Base-by-base conservation (phyloP, 2,329 filamentous ascomycete genomes). In the Aschersonia sp. region DNA sequence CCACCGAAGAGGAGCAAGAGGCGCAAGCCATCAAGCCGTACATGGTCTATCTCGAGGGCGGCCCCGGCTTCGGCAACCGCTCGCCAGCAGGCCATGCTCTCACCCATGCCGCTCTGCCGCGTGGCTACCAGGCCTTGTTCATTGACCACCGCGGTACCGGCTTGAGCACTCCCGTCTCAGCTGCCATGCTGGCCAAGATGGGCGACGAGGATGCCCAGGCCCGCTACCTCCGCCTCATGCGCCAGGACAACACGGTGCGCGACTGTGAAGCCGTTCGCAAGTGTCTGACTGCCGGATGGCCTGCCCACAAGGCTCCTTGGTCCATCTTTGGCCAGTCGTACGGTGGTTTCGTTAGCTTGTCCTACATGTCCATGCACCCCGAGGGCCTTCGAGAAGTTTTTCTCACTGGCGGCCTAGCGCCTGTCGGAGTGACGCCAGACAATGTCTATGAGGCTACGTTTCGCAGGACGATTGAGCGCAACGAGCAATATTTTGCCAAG, bases 121-220 rank as follows among this genome's bases (percentile, higher is more conserved):
- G 82, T 52, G 89, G 89, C 12, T 96, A 95, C 59, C 85, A 94
- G 62, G 70, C 88, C 44, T 75, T 97, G 2, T 82, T 84, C 53
- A 74, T 97, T n/a, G 91, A 97, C 62, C 89, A 95, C 62, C 80
- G 91, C 46, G 91, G 91, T 9, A 94, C 88, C 3, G 91, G 91
- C 1, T 69, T 94, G 46, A 94, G 86, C 59, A 85, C 80, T 2
- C 84, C 89, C 1, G 77, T 96, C 42, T 84, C 84, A 1, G 79
- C 85, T 6, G 77, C 75, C 6, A 88, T 83, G 5, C 72, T 96
- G 4, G 74, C 76, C 35, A 44, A 55, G 10, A 49, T 61, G 3
- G 50, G 43, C 44, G 51, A 52, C 20, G 52, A 77, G 50, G 64
- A 75, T 44, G 77, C 78, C 49, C 88, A 96, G 64, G 84, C 84